A percentile compares a stretch with the other conserved stretches of the same genome.
phyloP scores from a whole-genome alignment of 164 flowering plant genomes.

The Dillenia suffruticosa region DNA sequence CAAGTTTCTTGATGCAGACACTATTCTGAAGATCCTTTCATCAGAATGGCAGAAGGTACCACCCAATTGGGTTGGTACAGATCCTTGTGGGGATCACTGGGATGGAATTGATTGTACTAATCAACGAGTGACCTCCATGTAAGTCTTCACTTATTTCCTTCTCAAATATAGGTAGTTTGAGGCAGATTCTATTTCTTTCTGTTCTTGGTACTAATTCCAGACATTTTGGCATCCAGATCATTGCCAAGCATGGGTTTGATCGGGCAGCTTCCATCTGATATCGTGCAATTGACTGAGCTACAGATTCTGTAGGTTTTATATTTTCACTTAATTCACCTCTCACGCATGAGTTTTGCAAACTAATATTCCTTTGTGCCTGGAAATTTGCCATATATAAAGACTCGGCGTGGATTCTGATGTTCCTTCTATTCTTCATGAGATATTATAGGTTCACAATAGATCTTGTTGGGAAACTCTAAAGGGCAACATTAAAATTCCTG shows the following conservation, averaged over 20 bases:
- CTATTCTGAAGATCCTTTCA: slow-evolving; percentile 20
- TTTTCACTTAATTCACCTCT: neutral
- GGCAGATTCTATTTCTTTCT: neutral
- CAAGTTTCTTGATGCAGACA: slow-evolving; percentile 14
- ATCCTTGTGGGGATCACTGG: slow-evolving; percentile 47
- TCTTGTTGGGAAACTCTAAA: no score
- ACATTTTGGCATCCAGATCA: slow-evolving; percentile 25
- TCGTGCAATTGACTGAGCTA: slow-evolving; percentile 32
- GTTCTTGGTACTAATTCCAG: no score
- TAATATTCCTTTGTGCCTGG: no score
- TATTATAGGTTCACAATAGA: no score
- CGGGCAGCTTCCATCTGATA: slow-evolving; percentile 37
- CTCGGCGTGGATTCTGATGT: no score
- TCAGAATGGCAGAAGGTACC: slow-evolving; percentile 28
- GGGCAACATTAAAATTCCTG: no score
- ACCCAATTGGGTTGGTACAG: slow-evolving; percentile 29
- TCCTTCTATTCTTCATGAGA: no score
- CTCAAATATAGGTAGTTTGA: neutral
- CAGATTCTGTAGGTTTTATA: slow-evolving; percentile 37
- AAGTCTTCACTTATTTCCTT: slow-evolving; percentile 1
- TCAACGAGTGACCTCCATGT: slow-evolving; percentile 42
- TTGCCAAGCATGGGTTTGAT: slow-evolving; percentile 33
- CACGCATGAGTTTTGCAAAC: no score
- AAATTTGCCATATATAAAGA: no score
- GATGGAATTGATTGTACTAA: slow-evolving; percentile 37